Evolutionary conservation across 768 basidiomycete species (phyloP).

Genomic region (Kwoniella shandongensis): DNA sequence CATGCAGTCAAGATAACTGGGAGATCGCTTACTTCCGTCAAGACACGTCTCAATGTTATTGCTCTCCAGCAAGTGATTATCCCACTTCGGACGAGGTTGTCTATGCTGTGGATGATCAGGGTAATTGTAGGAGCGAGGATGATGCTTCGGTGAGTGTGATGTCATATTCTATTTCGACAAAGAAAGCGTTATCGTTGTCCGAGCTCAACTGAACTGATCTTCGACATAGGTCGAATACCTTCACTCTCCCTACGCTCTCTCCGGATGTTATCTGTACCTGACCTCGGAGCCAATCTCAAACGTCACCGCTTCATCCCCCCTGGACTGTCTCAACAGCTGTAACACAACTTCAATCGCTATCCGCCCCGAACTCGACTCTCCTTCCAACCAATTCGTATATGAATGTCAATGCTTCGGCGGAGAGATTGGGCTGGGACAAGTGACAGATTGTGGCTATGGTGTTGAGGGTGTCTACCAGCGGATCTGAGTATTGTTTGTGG

Average conservation of each 20-base stretch:
- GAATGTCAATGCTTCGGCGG: slow-evolving; percentile 13
- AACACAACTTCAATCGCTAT: neutral
- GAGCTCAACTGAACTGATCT: neutral
- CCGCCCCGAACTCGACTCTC: slow-evolving; percentile 6
- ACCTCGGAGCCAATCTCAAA: neutral
- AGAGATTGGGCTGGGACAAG: neutral
- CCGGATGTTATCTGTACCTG: slow-evolving; percentile 5
- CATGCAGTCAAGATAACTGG: slow-evolving; percentile 1
- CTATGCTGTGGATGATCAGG: slow-evolving; percentile 8
- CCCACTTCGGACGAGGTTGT: slow-evolving; percentile 14
- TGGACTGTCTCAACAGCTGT: slow-evolving; percentile 9
- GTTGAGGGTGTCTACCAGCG: slow-evolving; percentile 3
- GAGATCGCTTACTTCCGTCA: slow-evolving; percentile 8
- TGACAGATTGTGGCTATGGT: slow-evolving; percentile 14
- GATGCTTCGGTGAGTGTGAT: slow-evolving; percentile 18
- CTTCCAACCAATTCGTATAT: slow-evolving; percentile 6
- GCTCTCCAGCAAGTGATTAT: slow-evolving; percentile 3
- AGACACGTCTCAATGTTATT: slow-evolving; percentile 16
- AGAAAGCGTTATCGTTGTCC: too few relatives aligned
- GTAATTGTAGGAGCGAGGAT: slow-evolving; percentile 16
- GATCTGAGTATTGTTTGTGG: too few relatives aligned
- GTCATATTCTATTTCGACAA: too few relatives aligned
- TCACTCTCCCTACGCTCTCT: slow-evolving; percentile 4
- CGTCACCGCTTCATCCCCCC: neutral
- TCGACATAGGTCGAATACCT: slow-evolving; percentile 18